Percentiles rank a stretch among this genome's conserved stretches.
These are phyloP conservation scores for Aegilops speltoides DNA, from an alignment of 176 grass and related monocot genomes.

Conservation along the genomic window DNA sequence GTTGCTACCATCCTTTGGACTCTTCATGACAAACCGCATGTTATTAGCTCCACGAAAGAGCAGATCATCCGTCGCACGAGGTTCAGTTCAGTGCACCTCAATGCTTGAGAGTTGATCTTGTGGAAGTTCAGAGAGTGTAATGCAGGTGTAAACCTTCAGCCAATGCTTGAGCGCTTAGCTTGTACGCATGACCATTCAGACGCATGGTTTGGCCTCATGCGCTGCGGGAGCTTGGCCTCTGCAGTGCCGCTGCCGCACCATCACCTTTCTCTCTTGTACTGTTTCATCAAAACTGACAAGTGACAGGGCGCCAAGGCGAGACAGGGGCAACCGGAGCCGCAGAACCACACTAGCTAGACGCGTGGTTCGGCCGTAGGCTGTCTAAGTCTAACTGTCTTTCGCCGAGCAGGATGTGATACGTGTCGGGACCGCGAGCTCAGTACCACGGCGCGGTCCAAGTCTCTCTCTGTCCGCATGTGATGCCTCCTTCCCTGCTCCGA, in stretches of 20 bases:
- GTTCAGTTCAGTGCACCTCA: background rate
- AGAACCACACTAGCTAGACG: slow-evolving; percentile 5
- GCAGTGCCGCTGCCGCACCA: background rate
- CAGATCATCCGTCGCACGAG: too few species aligned
- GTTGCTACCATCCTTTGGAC: background rate
- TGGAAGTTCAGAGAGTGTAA: background rate
- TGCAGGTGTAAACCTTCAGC: too few species aligned
- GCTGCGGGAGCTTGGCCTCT: too few species aligned
- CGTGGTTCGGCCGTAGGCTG: slow-evolving; percentile 11
- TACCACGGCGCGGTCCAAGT: background rate
- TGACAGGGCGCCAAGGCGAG: background rate
- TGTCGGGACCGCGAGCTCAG: slow-evolving; percentile 16
- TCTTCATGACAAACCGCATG: background rate
- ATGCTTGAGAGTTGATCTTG: background rate
- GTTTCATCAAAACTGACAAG: slow-evolving; percentile 34
- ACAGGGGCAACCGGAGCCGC: background rate
- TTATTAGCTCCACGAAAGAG: too few species aligned
- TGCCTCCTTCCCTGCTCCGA: background rate
- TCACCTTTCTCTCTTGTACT: slow-evolving; percentile 19
- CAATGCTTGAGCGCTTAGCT: too few species aligned
- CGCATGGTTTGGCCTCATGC: background rate
- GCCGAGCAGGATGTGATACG: slow-evolving; percentile 11
- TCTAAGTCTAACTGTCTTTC: slow-evolving; percentile 15
- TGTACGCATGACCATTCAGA: background rate
- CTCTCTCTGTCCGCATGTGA: background rate